Base-by-base conservation (phyloP, 2,329 filamentous ascomycete species). In the Claviceps sp. region DNA sequence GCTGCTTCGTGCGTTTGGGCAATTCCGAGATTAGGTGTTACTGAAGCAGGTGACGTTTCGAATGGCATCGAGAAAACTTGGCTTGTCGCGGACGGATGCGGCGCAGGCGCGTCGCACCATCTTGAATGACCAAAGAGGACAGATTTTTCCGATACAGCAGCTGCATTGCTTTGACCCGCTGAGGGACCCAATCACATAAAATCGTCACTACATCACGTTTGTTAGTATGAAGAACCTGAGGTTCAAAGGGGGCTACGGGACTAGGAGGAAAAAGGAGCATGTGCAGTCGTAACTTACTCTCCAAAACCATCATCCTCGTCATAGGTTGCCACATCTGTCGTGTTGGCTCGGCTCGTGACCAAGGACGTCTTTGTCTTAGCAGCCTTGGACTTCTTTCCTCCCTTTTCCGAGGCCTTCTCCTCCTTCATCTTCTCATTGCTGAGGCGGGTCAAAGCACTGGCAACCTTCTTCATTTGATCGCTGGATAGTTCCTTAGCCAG, bases 361-460 rank as follows among this genome's bases (percentile, higher is more conserved):
- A 97, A 74, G 6, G 81, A 84, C 17, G 87, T 81, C 82, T 98
- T 98, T 41, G 86, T 95, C 82, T 97, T 97, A 56, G 88, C 86
- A 4, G 90, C 90, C 80, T 97, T 97, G 61, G 77, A 82, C 82
- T 97, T 98, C 86, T 97, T 98, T 63, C 85, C 87, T 51, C 87
- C 84, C 77, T 95, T 96, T 58, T 95, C 89, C 3, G 87, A 81
- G 4, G 85, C 83, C 78, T 97, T 96, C 78, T 98, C 93, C 69
- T 96, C 90, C 75, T 89, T 94, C 85, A 97, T 85, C 78, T 95
- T 96, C 80, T 97, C 93, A 67, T 98, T 98, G 66, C 88, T 80
- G 52, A 95, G 77, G 5, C 89, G 85, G n/a, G 90, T 95, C 63
- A 98, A 71, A 5, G 80, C 78, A 68, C 87, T 94, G 13, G 89